Conservation (phyloP, 352 stramenopile species). For the Phytophthora syringae region DNA sequence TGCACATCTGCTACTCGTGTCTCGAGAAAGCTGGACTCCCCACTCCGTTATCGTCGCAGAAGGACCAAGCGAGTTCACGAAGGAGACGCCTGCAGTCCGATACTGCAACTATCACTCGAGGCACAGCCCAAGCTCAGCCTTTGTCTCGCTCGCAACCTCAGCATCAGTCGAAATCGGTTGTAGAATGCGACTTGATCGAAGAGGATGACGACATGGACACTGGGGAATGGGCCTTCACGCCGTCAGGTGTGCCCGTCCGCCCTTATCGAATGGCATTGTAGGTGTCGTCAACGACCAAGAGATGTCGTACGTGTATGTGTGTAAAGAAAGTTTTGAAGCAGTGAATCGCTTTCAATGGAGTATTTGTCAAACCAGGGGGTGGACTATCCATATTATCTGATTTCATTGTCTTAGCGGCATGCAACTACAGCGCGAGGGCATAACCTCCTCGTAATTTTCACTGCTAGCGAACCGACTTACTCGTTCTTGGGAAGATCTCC, state of each 20-base stretch:
- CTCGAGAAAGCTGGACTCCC: constrained; percentile 35
- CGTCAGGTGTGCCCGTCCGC: constrained; percentile 33
- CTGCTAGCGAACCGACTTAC: constrained; percentile 12
- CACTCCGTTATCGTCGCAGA: constrained; percentile 16
- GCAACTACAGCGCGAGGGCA: no score
- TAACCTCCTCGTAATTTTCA: no score
- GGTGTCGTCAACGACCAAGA: constrained; percentile 8
- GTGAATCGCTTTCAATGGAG: neutral
- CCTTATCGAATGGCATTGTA: constrained; percentile 26
- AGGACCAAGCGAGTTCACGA: constrained; percentile 4
- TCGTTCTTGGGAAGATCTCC: constrained; percentile 34
- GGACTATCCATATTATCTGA: no score
- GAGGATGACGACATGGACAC: constrained; percentile 36
- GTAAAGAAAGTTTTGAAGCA: neutral
- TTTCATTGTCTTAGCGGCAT: no score
- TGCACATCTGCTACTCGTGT: constrained; percentile 49
- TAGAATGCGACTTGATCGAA: constrained; percentile 30
- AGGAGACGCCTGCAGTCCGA: constrained; percentile 37
- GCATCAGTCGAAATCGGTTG: constrained; percentile 24
- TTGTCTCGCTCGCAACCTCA: constrained; percentile 20
- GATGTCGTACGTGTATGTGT: constrained; percentile 3
- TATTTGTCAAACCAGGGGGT: no score
- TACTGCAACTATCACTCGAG: constrained; percentile 6
- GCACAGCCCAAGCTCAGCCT: constrained; percentile 1
- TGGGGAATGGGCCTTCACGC: constrained; percentile 45